Percentiles rank a stretch among this genome's conserved stretches.
phyloP scores from a whole-genome alignment of 2,329 filamentous ascomycete genomes.

The Hortaea sp. region DNA sequence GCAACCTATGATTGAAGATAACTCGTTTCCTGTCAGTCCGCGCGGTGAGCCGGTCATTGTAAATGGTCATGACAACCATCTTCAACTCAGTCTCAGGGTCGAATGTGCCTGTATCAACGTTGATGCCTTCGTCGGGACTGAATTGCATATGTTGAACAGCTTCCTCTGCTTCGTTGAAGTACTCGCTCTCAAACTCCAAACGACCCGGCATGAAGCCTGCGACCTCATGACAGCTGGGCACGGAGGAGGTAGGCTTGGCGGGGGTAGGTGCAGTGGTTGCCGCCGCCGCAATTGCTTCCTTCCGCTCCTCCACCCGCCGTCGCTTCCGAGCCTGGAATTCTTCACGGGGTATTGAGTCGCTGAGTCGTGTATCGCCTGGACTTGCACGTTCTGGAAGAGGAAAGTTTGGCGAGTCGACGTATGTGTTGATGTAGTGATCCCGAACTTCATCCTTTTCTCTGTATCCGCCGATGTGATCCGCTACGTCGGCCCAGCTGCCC shows the following conservation, averaged over 20 bases:
- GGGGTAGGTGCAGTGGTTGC: conserved; percentile 71
- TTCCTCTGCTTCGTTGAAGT: conserved; percentile 95
- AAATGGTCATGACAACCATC: conserved; percentile 96
- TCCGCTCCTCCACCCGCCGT: conserved; percentile 80
- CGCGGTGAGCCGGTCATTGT: conserved; percentile 83
- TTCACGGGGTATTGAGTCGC: conserved; percentile 73
- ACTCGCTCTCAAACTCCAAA: conserved; percentile 93
- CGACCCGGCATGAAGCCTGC: conserved; percentile 98
- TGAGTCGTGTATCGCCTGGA: conserved; percentile 67
- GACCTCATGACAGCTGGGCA: conserved; percentile 93
- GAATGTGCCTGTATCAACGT: conserved; percentile 69
- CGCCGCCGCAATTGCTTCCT: conserved; percentile 75
- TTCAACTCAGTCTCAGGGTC: conserved; percentile 97
- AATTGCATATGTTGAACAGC: conserved; percentile 98
- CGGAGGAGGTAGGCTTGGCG: conserved; percentile 89
- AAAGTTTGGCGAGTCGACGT: conserved; percentile 72
- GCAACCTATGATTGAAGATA: conserved; percentile 85
- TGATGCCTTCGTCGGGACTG: conserved; percentile 87
- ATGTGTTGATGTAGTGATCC: conserved; percentile 85
- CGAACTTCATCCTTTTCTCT: conserved; percentile 90
- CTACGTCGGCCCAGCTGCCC: conserved; percentile 95
- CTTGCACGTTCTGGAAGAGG: conserved; percentile 80
- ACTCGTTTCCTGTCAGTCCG: conserved; percentile 92
- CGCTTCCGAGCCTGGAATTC: conserved; percentile 93
- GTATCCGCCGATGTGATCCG: conserved; percentile 94